A percentile compares a stretch with the other conserved stretches of the same genome.
These are phyloP conservation scores for Hygrocybe punicea DNA, from an alignment of 768 basidiomycete genomes.

Conservation along the genomic window DNA sequence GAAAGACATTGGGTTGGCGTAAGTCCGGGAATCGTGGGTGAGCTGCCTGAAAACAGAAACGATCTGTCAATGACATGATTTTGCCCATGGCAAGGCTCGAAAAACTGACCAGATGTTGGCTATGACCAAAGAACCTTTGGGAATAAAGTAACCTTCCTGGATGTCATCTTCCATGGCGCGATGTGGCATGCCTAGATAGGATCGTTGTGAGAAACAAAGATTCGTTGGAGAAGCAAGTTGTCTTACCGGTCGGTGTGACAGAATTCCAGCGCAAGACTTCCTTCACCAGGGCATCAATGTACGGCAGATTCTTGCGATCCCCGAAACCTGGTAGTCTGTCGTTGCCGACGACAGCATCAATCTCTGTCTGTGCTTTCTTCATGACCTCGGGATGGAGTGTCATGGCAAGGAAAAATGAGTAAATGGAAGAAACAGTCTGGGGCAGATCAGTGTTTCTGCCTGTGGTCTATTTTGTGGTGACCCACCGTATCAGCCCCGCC, in stretches of 20 bases:
- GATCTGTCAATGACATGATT: background rate
- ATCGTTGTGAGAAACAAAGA: slow-evolving; percentile 9
- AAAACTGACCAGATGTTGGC: slow-evolving; percentile 47
- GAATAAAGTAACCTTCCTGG: slow-evolving; percentile 60
- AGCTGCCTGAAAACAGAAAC: slow-evolving; percentile 39
- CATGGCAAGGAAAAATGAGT: slow-evolving; percentile 62
- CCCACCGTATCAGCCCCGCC: slow-evolving; percentile 59
- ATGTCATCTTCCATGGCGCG: slow-evolving; percentile 57
- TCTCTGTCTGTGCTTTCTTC: slow-evolving; percentile 59
- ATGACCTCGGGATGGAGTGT: slow-evolving; percentile 52
- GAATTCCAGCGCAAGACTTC: slow-evolving; percentile 56
- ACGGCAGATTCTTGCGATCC: slow-evolving; percentile 58
- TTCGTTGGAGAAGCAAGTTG: slow-evolving; percentile 4
- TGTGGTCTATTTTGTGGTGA: slow-evolving; percentile 5
- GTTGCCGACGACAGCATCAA: slow-evolving; percentile 55
- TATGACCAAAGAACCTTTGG: slow-evolving; percentile 53
- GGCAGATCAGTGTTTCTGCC: slow-evolving; percentile 8
- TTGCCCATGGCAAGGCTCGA: background rate
- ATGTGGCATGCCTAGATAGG: slow-evolving; percentile 48
- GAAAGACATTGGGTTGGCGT: slow-evolving; percentile 53
- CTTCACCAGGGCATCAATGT: slow-evolving; percentile 55
- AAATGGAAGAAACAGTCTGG: slow-evolving; percentile 60
- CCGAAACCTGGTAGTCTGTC: slow-evolving; percentile 59
- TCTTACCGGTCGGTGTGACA: slow-evolving; percentile 43
- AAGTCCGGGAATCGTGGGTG: slow-evolving; percentile 51